Base-by-base conservation (phyloP, 1,139 yeast species). In the Scheffersomyces segobiensis region DNA sequence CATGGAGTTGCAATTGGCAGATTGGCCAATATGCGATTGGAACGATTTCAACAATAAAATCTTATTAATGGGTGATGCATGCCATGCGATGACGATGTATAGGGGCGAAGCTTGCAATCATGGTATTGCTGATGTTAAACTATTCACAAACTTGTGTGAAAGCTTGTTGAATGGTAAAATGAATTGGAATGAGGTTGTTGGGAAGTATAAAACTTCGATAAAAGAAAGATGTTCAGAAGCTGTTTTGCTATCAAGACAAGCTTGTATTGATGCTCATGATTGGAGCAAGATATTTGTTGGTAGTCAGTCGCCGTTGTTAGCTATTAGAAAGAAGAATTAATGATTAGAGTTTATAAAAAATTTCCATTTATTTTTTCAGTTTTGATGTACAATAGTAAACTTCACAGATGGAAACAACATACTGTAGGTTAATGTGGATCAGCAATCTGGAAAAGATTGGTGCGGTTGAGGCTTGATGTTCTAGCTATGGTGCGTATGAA, bases 71-170 rank as follows among this genome's bases (percentile, higher is more conserved):
- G 60, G 60, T 19, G 62, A 59, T 48, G 55, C 60, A 7, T 56
- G 59, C 7, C 70, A 67, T 56, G 70, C 70, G 14, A 66, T 65
- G 69, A 67, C 70, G 3, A 67, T 67, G 71, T 67, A 62, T 53
- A 55, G 70, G 49, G 71, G 71, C 12, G 69, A 66, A 56, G 71
- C 71, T 14, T 66, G 65, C 21, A 67, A 67, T 55, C 69, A 65
- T 57, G 71, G 71, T 1, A 67, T 67, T 24, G 59, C 68, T 6
- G 71, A 67, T 56, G 68, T 61, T 3, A 47, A 21, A 10, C 49
- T 47, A 17, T 47, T 47, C 49, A 47, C 49, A 47, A 47, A 3
- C 49, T 47, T 47, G 49, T 47, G 49, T 47, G 49, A 47, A 47
- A 47, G 49, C 18, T 14, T 47, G 49, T 47, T 47, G 49, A n/a